Evolutionary conservation across 1,284 basidiomycete species (phyloP), one percentile per base, ranked within the genome.

Genomic region (Hemileia vastatrix): DNA sequence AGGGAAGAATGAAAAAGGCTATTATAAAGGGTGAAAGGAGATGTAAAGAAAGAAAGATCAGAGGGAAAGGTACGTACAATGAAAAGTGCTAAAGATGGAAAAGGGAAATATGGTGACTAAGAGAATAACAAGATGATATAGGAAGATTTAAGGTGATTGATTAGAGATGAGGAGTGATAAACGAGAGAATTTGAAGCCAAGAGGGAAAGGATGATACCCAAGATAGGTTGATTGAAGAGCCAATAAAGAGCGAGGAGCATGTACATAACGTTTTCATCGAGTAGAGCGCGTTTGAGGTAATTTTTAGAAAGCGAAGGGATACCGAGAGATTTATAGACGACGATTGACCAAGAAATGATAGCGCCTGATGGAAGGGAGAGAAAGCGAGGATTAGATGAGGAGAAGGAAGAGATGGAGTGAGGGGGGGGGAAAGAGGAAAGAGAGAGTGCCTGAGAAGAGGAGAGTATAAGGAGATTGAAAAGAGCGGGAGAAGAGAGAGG

Each of bases 221-320:
- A 72, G 67, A 76, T 75, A 40, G 75, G 72, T 65, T 71, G 71
- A 53, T 67, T 70, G 67, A 72, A 74, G 67, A 71, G 72, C 75
- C 75, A 76, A 70, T 76, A 74, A 32, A 76, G 64, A 2, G 74
- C 73, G 19, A 76, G 64, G 54, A 72, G 67, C 33, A 75, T 67
- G 63, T 76, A 76, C 64, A 75, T 73, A 32, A 76, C 75, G 58
- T 76, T 76, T 64, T 76, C 75, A 50, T 76, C 75, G 71, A 76
- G 72, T 18, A 71, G 58, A 1, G 73, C 73, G 24, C 75, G 71
- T 65, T 76, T 72, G n/a, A 76, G 64, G 66, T 73, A 75, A 0
- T 72, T 66, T 48, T 69, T 69, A 59, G 70, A 73, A 53, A 72
- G 66, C 44, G 73, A 73, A 11, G 74, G 75, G 6, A 73, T 62